Evolutionary conservation across 2,329 filamentous ascomycete genomes (phyloP), one percentile per base, ranked within the genome.

Genomic region (Plectosphaerella cucumerina): DNA sequence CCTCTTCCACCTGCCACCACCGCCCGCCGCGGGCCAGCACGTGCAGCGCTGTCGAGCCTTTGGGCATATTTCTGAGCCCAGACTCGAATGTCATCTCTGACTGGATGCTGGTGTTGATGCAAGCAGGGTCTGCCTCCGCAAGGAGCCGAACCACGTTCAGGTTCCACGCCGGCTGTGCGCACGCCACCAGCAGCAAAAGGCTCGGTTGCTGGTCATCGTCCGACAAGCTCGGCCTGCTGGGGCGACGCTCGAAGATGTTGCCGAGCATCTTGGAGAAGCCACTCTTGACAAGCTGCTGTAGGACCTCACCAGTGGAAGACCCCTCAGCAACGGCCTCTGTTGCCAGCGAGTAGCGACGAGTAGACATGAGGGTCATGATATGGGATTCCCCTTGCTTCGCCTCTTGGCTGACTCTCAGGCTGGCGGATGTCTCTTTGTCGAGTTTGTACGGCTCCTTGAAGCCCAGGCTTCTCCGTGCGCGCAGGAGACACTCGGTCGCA

Each of bases 71-170:
- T 9, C 31, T 21, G 18, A 22, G 23, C 23, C 42, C n/a, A 15
- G 20, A 18, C 12, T 15, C 42, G 15, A 26, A 3, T 6, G 42
- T 20, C 14, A 15, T 22, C n/a, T 22, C 22, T 20, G 43, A 26
- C 10, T n/a, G 21, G 10, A n/a, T 20, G 31, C 43, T 9, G 31
- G 33, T 59, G 35, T 69, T 60, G 12, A 71, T 44, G 51, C 70
- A 58, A 14, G 65, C 62, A 1, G 53, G 50, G 12, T 64, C 61
- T 18, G 60, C 62, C 21, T 68, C 63, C 2, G 71, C 63, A 10
- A 73, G 53, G 5, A 69, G 43, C n/a, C 62, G 61, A 1, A 71
- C 55, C 6, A 70, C 60, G 4, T 63, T 58, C 54, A 71, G 64
- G 49, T 71, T 70, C 8, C 68, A 68, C 12, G 65, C 50, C 3